phyloP scores from a whole-genome alignment of 805 yeast species.

The Teunomyces atbi region DNA sequence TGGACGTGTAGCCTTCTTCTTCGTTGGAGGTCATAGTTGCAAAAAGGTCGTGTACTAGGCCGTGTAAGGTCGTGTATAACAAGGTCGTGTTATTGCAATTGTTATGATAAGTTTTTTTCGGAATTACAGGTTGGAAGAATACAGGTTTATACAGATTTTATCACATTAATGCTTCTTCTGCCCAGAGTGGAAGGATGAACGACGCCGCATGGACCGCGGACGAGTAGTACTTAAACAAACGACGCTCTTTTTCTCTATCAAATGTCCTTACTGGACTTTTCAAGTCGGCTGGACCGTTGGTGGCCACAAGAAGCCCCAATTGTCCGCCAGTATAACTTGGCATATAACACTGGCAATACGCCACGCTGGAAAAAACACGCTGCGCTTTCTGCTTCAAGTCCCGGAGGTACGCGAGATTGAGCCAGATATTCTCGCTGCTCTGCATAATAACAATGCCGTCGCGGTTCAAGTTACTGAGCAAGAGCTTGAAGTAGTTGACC shows the following conservation, averaged over 20 bases:
- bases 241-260: slow-evolving; percentile 44
- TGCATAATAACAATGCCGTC: slow-evolving; percentile 79
- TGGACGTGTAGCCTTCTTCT: slow-evolving; percentile 28
- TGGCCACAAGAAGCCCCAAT: slow-evolving; percentile 73
- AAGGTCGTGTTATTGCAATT: neutral
- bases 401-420: slow-evolving; percentile 54
- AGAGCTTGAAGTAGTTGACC: slow-evolving; percentile 66
- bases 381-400: slow-evolving; percentile 48
- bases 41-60: slow-evolving; percentile 8
- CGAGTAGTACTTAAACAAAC: slow-evolving; percentile 63
- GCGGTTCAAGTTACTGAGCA: slow-evolving; percentile 59
- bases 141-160: neutral
- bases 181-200: slow-evolving; percentile 82
- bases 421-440: slow-evolving; percentile 73
- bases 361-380: slow-evolving; percentile 57
- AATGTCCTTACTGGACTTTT: slow-evolving; percentile 50
- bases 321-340: slow-evolving; percentile 91
- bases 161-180: slow-evolving; percentile 36
- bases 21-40: slow-evolving; percentile 11
- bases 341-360: slow-evolving; percentile 75
- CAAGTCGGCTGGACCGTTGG: slow-evolving; percentile 52
- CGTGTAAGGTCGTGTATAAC: slow-evolving; percentile 3
- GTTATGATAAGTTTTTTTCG: neutral
- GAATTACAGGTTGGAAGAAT: neutral
- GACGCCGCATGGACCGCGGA: slow-evolving; percentile 65